Percentiles rank a stretch among this genome's conserved stretches.
phyloP scores from a whole-genome alignment of 2,329 filamentous ascomycete genomes.

The Coniochaeta sp. region DNA sequence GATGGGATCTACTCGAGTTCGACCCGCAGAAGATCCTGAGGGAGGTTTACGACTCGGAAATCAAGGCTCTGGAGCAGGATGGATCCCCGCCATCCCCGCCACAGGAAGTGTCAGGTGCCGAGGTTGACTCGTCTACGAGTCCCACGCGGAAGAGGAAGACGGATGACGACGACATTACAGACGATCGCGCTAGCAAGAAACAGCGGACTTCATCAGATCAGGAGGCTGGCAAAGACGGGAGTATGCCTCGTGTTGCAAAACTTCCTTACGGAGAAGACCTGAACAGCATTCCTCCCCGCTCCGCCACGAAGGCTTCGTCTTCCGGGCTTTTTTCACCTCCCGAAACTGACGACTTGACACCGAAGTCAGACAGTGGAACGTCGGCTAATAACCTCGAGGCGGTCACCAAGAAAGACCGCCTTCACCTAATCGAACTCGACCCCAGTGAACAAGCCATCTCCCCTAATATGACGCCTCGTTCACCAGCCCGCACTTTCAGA shows the following conservation, averaged over 20 bases:
- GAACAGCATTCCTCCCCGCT: neutral
- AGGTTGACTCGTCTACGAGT: neutral
- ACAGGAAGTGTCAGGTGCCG: neutral
- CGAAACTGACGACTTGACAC: no score
- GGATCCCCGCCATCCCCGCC: neutral
- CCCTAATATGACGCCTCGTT: no score
- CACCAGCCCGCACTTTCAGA: no score
- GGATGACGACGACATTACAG: neutral
- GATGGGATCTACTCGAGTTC: neutral
- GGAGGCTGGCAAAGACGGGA: neutral
- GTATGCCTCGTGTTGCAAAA: neutral
- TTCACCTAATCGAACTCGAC: no score
- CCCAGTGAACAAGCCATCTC: no score
- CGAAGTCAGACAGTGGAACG: no score
- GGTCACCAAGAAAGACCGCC: no score
- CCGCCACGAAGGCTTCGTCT: no score
- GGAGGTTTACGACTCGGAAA: neutral
- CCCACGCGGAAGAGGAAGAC: neutral
- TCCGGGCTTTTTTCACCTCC: no score
- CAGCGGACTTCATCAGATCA: neutral
- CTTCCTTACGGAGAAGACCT: neutral
- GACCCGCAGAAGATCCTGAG: neutral
- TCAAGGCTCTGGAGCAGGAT: neutral
- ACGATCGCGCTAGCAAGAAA: neutral
- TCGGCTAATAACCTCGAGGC: no score